phyloP scores from a whole-genome alignment of 164 flowering plant genomes.

The Macadamia tetraphylla region DNA sequence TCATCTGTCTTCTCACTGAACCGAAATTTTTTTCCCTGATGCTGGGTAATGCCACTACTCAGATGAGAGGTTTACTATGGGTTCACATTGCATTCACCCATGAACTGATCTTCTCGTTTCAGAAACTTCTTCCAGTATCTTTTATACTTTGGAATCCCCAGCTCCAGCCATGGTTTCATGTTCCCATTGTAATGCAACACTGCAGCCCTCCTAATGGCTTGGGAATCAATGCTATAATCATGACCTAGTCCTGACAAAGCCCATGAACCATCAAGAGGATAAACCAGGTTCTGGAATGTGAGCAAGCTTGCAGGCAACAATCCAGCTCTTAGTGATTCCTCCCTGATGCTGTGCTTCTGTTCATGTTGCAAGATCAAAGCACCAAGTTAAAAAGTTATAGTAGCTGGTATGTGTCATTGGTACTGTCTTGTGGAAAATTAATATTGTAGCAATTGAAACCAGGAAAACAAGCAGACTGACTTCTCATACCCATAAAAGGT shows the following conservation, averaged over 20 bases:
- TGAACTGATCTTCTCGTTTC: constrained; percentile 50
- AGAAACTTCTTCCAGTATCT: constrained; percentile 60
- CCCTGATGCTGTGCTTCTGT: constrained; percentile 24
- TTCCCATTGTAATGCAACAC: constrained; percentile 90
- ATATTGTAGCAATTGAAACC: too few species aligned
- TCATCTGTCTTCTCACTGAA: constrained; percentile 11
- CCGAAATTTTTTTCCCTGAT: constrained; percentile 6
- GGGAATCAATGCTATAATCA: constrained; percentile 41
- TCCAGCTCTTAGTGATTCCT: constrained; percentile 22
- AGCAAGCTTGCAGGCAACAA: constrained; percentile 58
- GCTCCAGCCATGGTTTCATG: constrained; percentile 98
- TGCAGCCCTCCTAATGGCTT: constrained; percentile 43
- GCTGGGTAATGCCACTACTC: constrained; percentile 1
- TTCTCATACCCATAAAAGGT: too few species aligned
- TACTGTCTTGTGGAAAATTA: too few species aligned
- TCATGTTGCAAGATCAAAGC: too few species aligned
- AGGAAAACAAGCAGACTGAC: too few species aligned
- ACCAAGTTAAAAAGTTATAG: too few species aligned
- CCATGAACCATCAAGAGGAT: constrained; percentile 57
- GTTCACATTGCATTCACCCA: constrained; percentile 78
- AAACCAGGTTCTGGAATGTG: constrained; percentile 55
- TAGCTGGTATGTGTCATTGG: too few species aligned
- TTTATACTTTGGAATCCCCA: constrained; percentile 72
- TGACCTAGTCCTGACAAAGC: constrained; percentile 75
- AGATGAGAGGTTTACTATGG: constrained; percentile 18